Base-by-base conservation (phyloP, 345 rosid genomes). In the Brassica nigra region DNA sequence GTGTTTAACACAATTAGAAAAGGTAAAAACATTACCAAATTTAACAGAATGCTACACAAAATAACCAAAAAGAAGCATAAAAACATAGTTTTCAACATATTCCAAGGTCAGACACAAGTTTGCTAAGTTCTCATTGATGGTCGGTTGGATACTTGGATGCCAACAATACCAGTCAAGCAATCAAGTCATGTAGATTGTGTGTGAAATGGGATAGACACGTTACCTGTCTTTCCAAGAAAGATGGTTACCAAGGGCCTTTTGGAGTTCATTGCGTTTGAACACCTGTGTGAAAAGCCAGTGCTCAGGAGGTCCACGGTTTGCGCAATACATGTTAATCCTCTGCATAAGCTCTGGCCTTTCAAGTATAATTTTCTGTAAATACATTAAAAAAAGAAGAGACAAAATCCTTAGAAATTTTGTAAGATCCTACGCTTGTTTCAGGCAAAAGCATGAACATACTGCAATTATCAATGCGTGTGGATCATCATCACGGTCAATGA, bases 161-260 rank as follows among this genome's bases (percentile, higher is more conserved):
- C 33, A 62, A 68, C 47, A 61, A 47, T 62, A 37, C 37, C 39
- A 34, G 11, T 74, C 66, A 74, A 59, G 23, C 68, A 66, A 58
- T 28, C 68, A 55, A 66, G 66, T 54, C 75, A 68, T 69, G 71
- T 69, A 18, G 29, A 66, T 23, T 31, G 54, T 65, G 18, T 20
- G 23, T 39, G 52, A 78, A 72, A 20, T 73, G 59, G 73, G 66
- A 0, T 39, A 31, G 61, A 67, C 37, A 76, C 59, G 34, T 83
- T 75, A 93, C 99, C 98, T 91, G 82, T 93, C 98, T 80, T 95
- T 95, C 97, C 99, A 95, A 20, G 99, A 91, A 61, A 95, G 98
- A 88, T 95, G 98, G 86, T 89, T 90, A 80, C 99, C 99, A 76
- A 93, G 97, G 58, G 98, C 96, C 81, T 89, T 95, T 65, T 83